Evolutionary conservation across 441 rosid species (phyloP).

Genomic region (Pelargonium fulgidum): DNA sequence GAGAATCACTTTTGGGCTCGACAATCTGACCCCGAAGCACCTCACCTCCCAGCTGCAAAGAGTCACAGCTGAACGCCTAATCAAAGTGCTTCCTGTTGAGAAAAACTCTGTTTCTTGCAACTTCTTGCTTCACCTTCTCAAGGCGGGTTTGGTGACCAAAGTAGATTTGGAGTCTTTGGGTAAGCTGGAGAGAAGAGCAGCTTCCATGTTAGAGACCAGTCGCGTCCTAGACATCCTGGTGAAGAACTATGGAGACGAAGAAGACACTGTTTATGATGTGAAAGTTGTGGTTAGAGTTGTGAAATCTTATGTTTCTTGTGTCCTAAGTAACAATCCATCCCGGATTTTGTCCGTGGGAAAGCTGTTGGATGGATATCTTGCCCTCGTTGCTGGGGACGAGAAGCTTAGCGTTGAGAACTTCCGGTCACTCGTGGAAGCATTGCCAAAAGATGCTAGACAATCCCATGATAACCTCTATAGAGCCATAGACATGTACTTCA

Average conservation of each 20-base stretch:
- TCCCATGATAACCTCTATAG: constrained; percentile 43
- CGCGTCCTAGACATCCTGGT: constrained; percentile 42
- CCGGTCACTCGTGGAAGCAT: constrained; percentile 32
- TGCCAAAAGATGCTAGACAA: constrained; percentile 36
- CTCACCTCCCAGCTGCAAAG: constrained; percentile 27
- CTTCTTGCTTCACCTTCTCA: constrained; percentile 50
- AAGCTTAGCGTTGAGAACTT: constrained; percentile 33
- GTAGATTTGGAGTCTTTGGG: constrained; percentile 21
- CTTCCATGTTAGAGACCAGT: constrained; percentile 37
- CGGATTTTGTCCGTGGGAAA: constrained; percentile 30
- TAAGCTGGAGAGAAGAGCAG: constrained; percentile 33
- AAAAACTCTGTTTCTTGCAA: constrained; percentile 44
- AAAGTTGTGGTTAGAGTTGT: constrained; percentile 33
- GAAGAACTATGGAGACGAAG: constrained; percentile 24
- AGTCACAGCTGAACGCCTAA: constrained; percentile 38
- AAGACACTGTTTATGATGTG: constrained; percentile 31
- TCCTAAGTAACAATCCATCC: constrained; percentile 19
- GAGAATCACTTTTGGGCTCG: constrained; percentile 25
- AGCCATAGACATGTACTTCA: constrained; percentile 54
- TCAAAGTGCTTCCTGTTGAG: constrained; percentile 39
- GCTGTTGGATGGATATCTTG: constrained; percentile 44
- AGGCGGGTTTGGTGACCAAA: constrained; percentile 29
- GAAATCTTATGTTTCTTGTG: constrained; percentile 27
- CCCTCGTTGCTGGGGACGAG: constrained; percentile 36
- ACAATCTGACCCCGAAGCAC: constrained; percentile 26